Evolutionary conservation across 1,139 yeast genomes (phyloP), one percentile per base, ranked within the genome.

Genomic region (Martiniozyma asiatica): DNA sequence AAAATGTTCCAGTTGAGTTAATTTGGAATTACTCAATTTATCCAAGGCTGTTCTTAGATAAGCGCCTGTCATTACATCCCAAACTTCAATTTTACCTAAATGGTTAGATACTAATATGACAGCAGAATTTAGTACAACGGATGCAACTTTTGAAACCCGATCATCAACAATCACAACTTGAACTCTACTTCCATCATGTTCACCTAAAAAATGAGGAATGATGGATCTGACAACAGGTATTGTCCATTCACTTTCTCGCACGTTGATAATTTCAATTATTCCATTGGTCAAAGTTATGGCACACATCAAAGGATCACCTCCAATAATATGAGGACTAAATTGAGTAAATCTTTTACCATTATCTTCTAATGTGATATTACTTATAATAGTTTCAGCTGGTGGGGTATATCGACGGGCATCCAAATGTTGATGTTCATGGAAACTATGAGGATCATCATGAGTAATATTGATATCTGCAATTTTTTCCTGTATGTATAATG

Each of bases 21-120:
- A 16, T 21, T 28, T 24, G 10, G 22, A 21, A n/a, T 13, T 21
- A 11, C 24, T 20, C 8, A 29, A 13, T n/a, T 29, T 41, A 20
- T 66, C 65, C 17, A 65, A 25, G 2, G 40, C 39, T 8, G 36
- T 65, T 33, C 73, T 55, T 11, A 73, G 46, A 26, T 58, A 60
- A 25, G 61, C 63, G 2, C 89, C 89, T 0, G 73, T 72, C 31
- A 72, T 59, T 0, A 71, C 61, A 46, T 82, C 81, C 49, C 71
- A 71, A 15, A 79, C 55, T 30, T 73, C 68, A 5, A 74, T 64
- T 37, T 60, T 62, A 13, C 89, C 89, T 40, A 73, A 66, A 41
- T 64, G 66, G 2, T 81, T 79, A 0, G 80, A 79, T 18, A 51
- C 43, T 7, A 45, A 31, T 11, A 47, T 30, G 4, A 49, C 40